Evolutionary conservation across 495 filamentous ascomycete species (phyloP).

Genomic region (Baudoinia panamericana): DNA sequence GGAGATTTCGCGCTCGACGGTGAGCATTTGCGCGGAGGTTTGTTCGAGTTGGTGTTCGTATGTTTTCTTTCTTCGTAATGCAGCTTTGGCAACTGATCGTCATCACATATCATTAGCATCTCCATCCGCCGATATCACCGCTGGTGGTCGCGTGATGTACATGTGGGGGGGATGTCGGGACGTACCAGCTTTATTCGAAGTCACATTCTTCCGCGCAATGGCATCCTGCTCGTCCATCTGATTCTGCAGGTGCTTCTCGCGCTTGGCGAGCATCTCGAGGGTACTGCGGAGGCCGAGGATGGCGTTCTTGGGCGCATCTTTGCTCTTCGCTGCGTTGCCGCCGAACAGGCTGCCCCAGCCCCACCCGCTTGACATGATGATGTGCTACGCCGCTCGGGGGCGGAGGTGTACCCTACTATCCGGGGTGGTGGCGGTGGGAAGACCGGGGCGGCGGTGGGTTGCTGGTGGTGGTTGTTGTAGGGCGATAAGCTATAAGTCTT

Average conservation of each 20-base stretch:
- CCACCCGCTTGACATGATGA: conserved; percentile 21
- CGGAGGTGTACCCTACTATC: not conserved
- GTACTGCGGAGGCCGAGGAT: conserved; percentile 79
- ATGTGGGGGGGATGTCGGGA: too few species aligned
- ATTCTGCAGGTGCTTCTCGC: conserved; percentile 76
- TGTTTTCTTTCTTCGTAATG: conserved; percentile 88
- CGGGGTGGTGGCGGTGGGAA: not conserved
- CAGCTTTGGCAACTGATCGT: conserved; percentile 68
- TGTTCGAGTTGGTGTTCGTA: conserved; percentile 84
- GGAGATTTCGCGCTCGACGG: conserved; percentile 90
- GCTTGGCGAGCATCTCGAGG: conserved; percentile 94
- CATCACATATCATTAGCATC: not conserved
- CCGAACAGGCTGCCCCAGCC: conserved; percentile 30
- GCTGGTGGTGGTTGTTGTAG: too few species aligned
- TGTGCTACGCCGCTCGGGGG: not conserved
- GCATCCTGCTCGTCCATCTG: conserved; percentile 91
- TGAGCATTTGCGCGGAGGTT: conserved; percentile 75
- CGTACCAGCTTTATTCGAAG: conserved; percentile 80
- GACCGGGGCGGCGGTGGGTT: not conserved
- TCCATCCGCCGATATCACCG: too few species aligned
- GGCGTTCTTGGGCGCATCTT: conserved; percentile 92
- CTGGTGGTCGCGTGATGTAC: conserved; percentile 11
- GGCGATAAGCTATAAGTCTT: too few species aligned
- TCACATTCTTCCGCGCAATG: conserved; percentile 80
- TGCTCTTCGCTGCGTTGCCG: conserved; percentile 63